phyloP scores from a whole-genome alignment of 2,329 filamentous ascomycete species.

The Pseudogymnoascus sp. region DNA sequence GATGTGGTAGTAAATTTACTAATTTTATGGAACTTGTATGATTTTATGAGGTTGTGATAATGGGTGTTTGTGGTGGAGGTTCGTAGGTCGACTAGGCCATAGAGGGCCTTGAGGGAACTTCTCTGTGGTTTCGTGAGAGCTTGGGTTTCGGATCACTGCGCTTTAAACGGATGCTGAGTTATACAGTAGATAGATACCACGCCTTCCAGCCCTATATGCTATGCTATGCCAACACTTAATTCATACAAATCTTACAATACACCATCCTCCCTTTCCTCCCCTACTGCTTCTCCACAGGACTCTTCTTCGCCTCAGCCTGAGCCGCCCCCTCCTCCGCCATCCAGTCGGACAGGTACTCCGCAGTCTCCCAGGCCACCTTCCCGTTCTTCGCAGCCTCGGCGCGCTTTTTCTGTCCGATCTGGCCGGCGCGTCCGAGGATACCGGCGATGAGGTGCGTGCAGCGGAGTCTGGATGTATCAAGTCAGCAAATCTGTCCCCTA shows the following conservation, averaged over 20 bases:
- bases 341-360: conserved; percentile 20
- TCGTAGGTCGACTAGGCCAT: background rate
- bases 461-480: conserved; percentile 54
- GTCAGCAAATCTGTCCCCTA: background rate
- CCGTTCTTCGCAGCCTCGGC: conserved; percentile 54
- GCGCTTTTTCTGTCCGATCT: conserved; percentile 64
- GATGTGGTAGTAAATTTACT: conserved; percentile 1
- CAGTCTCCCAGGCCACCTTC: conserved; percentile 52
- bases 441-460: conserved; percentile 75
- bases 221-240: conserved; percentile 3
- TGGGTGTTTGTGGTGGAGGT: background rate
- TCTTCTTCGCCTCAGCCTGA: background rate
- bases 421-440: conserved; percentile 74
- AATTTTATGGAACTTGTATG: background rate
- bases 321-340: conserved; percentile 9
- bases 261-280: background rate
- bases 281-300: background rate
- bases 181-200: conserved; percentile 2
- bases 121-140: background rate
- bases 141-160: background rate
- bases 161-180: background rate
- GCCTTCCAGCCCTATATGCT: conserved; percentile 1
- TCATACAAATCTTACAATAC: conserved; percentile 3
- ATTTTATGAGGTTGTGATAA: background rate
- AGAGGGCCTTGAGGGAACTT: background rate